Percentiles rank a stretch among this genome's conserved stretches.
phyloP scores from a whole-genome alignment of 345 rosid genomes.

The Abelmoschus esculentus region DNA sequence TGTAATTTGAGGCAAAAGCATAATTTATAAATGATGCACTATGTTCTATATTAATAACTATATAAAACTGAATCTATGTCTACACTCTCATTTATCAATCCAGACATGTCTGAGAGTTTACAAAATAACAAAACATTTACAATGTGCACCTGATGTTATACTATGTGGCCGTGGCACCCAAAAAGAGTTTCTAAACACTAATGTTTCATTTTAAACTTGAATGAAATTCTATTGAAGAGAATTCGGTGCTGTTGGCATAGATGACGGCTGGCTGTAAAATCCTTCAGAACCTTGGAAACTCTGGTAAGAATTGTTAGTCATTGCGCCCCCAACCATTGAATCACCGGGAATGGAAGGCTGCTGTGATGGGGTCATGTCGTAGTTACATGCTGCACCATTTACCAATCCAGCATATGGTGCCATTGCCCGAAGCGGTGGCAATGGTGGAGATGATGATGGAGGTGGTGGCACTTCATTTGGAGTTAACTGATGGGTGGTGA shows the following conservation, averaged over 20 bases:
- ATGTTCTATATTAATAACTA: background rate
- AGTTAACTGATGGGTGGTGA: slow-evolving; percentile 24
- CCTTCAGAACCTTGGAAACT: slow-evolving; percentile 66
- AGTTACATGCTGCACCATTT: slow-evolving; percentile 44
- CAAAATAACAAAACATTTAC: slow-evolving; percentile 20
- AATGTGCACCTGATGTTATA: slow-evolving; percentile 25
- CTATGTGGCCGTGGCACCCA: slow-evolving; percentile 5
- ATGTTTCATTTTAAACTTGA: background rate
- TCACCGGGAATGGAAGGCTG: slow-evolving; percentile 35
- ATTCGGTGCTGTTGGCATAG: slow-evolving; percentile 53
- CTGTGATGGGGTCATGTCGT: slow-evolving; percentile 37
- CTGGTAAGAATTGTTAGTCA: slow-evolving; percentile 44
- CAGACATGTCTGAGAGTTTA: background rate
- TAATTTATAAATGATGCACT: background rate
- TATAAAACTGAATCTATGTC: background rate
- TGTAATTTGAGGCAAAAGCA: no score
- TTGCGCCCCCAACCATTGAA: slow-evolving; percentile 30
- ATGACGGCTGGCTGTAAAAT: slow-evolving; percentile 48
- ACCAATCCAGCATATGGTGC: slow-evolving; percentile 45
- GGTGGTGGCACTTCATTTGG: slow-evolving; percentile 37
- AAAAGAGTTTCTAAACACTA: background rate
- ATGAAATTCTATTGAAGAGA: slow-evolving; percentile 46
- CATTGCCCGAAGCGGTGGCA: slow-evolving; percentile 47
- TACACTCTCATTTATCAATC: background rate
- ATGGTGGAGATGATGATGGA: slow-evolving; percentile 44